Evolutionary conservation across 2,329 filamentous ascomycete genomes (phyloP), one percentile per base, ranked within the genome.

Genomic region (Aspergillus niger): DNA sequence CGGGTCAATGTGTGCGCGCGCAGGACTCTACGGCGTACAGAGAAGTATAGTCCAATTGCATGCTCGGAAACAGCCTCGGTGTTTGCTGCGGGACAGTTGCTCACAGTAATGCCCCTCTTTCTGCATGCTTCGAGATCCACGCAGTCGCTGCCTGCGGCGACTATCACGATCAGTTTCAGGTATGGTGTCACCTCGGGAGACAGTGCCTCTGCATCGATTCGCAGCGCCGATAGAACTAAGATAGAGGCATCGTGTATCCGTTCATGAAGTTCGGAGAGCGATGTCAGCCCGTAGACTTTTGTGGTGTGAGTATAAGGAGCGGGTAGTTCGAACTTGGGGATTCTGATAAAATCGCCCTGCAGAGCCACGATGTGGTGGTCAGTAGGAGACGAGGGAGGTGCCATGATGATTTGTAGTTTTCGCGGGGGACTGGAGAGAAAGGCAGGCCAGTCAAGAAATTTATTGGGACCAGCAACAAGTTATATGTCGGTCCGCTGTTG

Each of bases 11-110:
- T 56, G 66, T 80, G 73, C 64, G 79, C 68, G 28, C 70, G 66
- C 24, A 80, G 67, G 10, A 81, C 73, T 58, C 73, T 74, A 57
- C 80, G 72, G 54, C 81, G 73, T 6, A 79, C 70, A 5, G 80
- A 79, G 64, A 81, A 82, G 67, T 82, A 83, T 59, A 84, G 66
- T 47, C 76, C 80, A 43, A 84, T 76, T 10, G 81, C 81, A 73
- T 83, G 82, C 67, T 84, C 82, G 30, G 75, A 75, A 8, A 83
- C 81, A 48, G 78, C 70, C 50, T 81, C 77, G 49, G 81, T 74
- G 56, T 83, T 83, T 22, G 80, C 77, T n/a, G 71, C 75, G 3
- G 80, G 79, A 48, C 77, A 79, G 54, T 82, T 82, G 52, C 75
- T 76, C 39, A 84, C 76, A 13, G 75, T 73, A 55, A 84, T 76